Base-by-base conservation (phyloP, 768 basidiomycete species). In the Termitomyces titanicus region DNA sequence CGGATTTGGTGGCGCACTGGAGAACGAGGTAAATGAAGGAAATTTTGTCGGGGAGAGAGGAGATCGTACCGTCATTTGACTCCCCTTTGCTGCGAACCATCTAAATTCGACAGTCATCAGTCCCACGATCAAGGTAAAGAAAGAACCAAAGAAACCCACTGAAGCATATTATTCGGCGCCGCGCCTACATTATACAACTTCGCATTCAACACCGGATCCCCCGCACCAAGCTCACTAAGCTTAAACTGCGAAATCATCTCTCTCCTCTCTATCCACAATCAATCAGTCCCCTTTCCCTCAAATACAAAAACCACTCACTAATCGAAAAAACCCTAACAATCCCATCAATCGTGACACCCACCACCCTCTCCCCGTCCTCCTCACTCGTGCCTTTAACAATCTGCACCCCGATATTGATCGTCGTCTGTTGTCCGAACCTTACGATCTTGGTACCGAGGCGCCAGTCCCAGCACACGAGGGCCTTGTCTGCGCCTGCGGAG, bases 231-330 rank as follows among this genome's bases (percentile, higher is more conserved):
- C 56, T 93, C 90, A 2, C 85, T 83, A 42, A 96, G 76, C 68
- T 87, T 93, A 77, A 93, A 94, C 66, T 94, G 92, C 8, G 89
- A 91, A 12, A 95, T 81, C 94, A 96, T 95, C 70, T 94, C 92
- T 57, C 92, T 74, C 31, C 86, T 80, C 51, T 72, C 78, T 79
- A 51, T 9, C 51, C 24, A 11, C 10, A 11, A 10, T 49, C 17
- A n/a, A 17, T 34, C 25, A 54, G 29, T 29, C 60, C 50, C 17
- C 40, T 39, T 38, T 3, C 29, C 31, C 53, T n/a, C n/a, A n/a
- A n/a, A n/a, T n/a, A n/a, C 42, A 53, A 44, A 57, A 42, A 18
- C 27, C 3, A 74, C 88, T 76, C 67, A 91, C 91, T 83, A 63
- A 96, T 96, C 1, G 91, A 93, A 70, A 94, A 95, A 18, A 92